Conservation (phyloP, 768 basidiomycete genomes). For the Psilocybe azurescens region DNA sequence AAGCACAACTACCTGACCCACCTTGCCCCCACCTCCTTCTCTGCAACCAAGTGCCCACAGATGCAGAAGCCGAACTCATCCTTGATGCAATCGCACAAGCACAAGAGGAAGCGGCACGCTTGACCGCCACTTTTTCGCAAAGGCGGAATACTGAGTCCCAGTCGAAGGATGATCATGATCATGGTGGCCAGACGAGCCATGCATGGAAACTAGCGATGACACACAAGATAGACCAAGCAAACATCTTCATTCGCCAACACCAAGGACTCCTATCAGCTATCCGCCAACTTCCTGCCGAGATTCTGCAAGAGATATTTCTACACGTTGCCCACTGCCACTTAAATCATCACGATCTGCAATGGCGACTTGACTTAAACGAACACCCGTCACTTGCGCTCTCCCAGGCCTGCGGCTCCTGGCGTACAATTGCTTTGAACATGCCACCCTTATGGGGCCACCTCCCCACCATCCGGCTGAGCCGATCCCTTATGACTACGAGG, state of each 20-base stretch:
- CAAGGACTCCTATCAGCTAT: slow-evolving; percentile 1
- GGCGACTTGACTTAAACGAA: no score
- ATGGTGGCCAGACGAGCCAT: background rate
- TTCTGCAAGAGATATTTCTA: slow-evolving; percentile 9
- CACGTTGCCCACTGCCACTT: background rate
- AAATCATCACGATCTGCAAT: background rate
- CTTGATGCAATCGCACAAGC: background rate
- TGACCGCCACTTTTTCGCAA: background rate
- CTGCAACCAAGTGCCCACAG: background rate
- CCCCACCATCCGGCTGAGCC: background rate
- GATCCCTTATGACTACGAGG: background rate
- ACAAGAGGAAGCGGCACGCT: background rate
- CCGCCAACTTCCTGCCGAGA: slow-evolving; percentile 8
- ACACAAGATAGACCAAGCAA: background rate
- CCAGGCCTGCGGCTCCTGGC: background rate
- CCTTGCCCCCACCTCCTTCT: background rate
- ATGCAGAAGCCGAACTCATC: background rate
- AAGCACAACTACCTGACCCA: background rate
- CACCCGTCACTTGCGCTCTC: no score
- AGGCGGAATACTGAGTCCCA: background rate
- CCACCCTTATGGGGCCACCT: background rate
- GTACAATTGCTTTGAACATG: background rate
- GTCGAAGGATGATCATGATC: background rate
- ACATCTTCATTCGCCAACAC: background rate
- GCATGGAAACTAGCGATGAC: background rate